Evolutionary conservation across 805 yeast species (phyloP).

Genomic region (Yamadazyma laniorum): DNA sequence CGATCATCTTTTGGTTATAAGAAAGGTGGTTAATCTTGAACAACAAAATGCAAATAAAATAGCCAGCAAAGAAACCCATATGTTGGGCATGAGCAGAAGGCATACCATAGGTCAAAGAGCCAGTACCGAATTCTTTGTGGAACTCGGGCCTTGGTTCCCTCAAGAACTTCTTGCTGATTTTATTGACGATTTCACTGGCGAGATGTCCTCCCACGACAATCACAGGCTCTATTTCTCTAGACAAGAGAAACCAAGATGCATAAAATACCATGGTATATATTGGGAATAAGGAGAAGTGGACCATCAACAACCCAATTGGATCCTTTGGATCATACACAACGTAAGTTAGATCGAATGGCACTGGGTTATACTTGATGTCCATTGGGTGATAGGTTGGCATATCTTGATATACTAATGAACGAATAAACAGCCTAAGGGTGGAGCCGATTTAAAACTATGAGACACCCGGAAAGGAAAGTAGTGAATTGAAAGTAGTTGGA

Average conservation of each 20-base stretch:
- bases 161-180: slow-evolving; percentile 58
- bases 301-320: slow-evolving; percentile 55
- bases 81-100: slow-evolving; percentile 97
- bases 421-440: no score
- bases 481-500: no score
- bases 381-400: slow-evolving; percentile 19
- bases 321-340: slow-evolving; percentile 75
- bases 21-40: slow-evolving; percentile 40
- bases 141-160: slow-evolving; percentile 75
- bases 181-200: slow-evolving; percentile 69
- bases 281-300: slow-evolving; percentile 77
- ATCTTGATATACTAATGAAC: background rate
- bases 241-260: slow-evolving; percentile 75
- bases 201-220: slow-evolving; percentile 85
- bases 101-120: slow-evolving; percentile 76
- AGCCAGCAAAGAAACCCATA: slow-evolving; percentile 79
- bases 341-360: slow-evolving; percentile 84
- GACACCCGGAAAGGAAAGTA: no score
- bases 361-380: slow-evolving; percentile 26
- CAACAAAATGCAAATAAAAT: slow-evolving; percentile 45
- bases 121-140: slow-evolving; percentile 45
- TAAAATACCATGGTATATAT: slow-evolving; percentile 75
- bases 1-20: slow-evolving; percentile 22
- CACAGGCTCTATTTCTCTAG: slow-evolving; percentile 84
- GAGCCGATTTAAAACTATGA: no score